These are phyloP conservation scores for Boletus coccyginus DNA, from an alignment of 768 basidiomycete species.

Conservation along the genomic window DNA sequence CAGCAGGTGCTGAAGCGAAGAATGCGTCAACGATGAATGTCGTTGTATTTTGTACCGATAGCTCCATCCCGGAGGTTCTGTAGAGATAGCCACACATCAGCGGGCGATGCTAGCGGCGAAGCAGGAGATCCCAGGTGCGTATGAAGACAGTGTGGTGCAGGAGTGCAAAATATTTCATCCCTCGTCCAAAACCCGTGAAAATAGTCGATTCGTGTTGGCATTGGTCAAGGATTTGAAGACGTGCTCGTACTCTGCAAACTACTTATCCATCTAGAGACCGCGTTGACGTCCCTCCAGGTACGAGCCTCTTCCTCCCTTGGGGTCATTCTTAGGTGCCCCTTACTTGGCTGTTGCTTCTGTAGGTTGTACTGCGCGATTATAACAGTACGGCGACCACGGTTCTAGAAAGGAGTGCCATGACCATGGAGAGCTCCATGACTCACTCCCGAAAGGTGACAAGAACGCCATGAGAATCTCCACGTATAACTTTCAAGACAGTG, in stretches of 20 bases:
- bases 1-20: background rate
- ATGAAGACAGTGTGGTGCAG: slow-evolving; percentile 47
- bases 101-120: slow-evolving; percentile 44
- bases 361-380: slow-evolving; percentile 50
- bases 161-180: slow-evolving; percentile 39
- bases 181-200: slow-evolving; percentile 45
- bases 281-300: slow-evolving; percentile 40
- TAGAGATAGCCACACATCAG: slow-evolving; percentile 26
- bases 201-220: slow-evolving; percentile 57
- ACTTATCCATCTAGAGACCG: slow-evolving; percentile 42
- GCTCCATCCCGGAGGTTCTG: slow-evolving; percentile 26
- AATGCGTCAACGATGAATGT: slow-evolving; percentile 41
- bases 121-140: slow-evolving; percentile 44
- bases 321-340: background rate
- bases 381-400: slow-evolving; percentile 47
- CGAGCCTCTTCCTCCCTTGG: slow-evolving; percentile 3
- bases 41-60: slow-evolving; percentile 41
- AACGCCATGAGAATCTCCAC: slow-evolving; percentile 29
- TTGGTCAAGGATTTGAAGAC: slow-evolving; percentile 61
- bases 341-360: background rate
- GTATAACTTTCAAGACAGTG: slow-evolving; percentile 39
- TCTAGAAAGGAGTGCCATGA: slow-evolving; percentile 37
- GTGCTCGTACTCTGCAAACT: slow-evolving; percentile 45
- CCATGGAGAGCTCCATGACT: slow-evolving; percentile 44
- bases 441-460: slow-evolving; percentile 31